phyloP scores from a whole-genome alignment of 495 filamentous ascomycete genomes.

The Durotheca rogersii region DNA sequence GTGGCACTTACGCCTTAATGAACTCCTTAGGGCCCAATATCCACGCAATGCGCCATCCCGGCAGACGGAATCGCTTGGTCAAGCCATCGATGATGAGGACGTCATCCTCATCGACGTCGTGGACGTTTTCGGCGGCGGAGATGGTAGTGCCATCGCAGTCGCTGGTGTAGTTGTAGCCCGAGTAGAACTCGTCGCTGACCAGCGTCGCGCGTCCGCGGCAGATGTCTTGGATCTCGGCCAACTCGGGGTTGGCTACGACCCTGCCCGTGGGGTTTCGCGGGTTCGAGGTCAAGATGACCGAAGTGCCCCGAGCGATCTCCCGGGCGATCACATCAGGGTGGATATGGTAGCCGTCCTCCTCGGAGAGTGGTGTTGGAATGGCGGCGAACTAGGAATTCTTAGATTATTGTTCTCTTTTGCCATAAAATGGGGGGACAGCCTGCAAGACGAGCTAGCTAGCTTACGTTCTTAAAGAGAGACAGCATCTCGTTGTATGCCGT shows the following conservation, averaged over 20 bases:
- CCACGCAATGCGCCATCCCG: slow-evolving; percentile 97
- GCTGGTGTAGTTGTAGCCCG: slow-evolving; percentile 90
- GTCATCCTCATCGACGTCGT: slow-evolving; percentile 65
- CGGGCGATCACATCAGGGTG: slow-evolving; percentile 88
- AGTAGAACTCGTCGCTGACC: slow-evolving; percentile 96
- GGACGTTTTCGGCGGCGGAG: slow-evolving; percentile 80
- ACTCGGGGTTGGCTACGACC: slow-evolving; percentile 74
- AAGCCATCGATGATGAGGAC: slow-evolving; percentile 94
- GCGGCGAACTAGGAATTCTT: slow-evolving; percentile 70
- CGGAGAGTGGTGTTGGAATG: slow-evolving; percentile 80
- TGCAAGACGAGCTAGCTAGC: too few relatives aligned
- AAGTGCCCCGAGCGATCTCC: slow-evolving; percentile 82
- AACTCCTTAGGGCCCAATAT: slow-evolving; percentile 95
- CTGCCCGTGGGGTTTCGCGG: slow-evolving; percentile 94
- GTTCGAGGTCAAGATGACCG: slow-evolving; percentile 93
- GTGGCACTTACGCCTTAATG: slow-evolving; percentile 66
- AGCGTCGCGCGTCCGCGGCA: slow-evolving; percentile 87
- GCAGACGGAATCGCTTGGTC: slow-evolving; percentile 94
- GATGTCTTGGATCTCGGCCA: slow-evolving; percentile 86
- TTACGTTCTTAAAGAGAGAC: slow-evolving; percentile 80
- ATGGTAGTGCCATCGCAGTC: slow-evolving; percentile 87
- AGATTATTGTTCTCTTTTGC: too few relatives aligned
- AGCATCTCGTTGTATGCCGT: slow-evolving; percentile 96
- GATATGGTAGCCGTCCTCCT: slow-evolving; percentile 86
- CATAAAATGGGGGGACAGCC: too few relatives aligned